A percentile compares a stretch with the other conserved stretches of the same genome.
These are phyloP conservation scores for Symmetrospora coprosmae DNA, from an alignment of 768 basidiomycete species.

Conservation along the genomic window DNA sequence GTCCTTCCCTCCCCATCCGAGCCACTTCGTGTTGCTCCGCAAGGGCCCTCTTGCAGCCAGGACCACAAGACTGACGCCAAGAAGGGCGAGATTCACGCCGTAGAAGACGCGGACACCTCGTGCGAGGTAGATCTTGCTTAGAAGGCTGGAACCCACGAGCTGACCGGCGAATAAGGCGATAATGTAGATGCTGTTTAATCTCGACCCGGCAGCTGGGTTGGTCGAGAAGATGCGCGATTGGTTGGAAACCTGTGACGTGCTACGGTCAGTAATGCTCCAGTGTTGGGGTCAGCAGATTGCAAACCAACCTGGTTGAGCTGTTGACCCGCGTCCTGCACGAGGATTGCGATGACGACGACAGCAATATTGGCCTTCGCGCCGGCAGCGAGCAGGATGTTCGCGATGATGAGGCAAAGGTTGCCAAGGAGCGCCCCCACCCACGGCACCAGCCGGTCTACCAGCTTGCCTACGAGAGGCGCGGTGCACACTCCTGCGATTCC, in stretches of 20 bases:
- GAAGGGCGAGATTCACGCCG: background rate
- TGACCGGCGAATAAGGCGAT: conserved; percentile 14
- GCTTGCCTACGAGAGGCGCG: conserved; percentile 55
- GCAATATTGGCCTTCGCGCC: background rate
- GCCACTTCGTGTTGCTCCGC: conserved; percentile 3
- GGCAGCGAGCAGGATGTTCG: background rate
- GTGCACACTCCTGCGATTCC: conserved; percentile 53
- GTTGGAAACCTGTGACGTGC: conserved; percentile 1
- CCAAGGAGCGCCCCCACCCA: conserved; percentile 62
- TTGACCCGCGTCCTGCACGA: conserved; percentile 9
- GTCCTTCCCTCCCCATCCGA: conserved; percentile 12
- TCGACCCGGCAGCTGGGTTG: conserved; percentile 14
- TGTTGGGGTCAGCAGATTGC: too few relatives aligned
- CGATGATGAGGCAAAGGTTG: conserved; percentile 33
- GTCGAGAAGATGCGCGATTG: conserved; percentile 6
- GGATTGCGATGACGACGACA: conserved; percentile 5
- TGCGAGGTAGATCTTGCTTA: background rate
- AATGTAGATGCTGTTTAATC: conserved; percentile 16
- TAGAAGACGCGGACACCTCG: conserved; percentile 3
- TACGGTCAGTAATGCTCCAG: too few relatives aligned
- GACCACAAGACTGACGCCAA: background rate
- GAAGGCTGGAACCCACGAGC: conserved; percentile 8
- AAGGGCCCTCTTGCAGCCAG: conserved; percentile 1
- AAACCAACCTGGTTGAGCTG: conserved; percentile 20
- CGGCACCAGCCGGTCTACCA: conserved; percentile 56